Evolutionary conservation across 2,329 filamentous ascomycete species (phyloP), one percentile per base, ranked within the genome.

Genomic region (Stemphylium vesicarium): DNA sequence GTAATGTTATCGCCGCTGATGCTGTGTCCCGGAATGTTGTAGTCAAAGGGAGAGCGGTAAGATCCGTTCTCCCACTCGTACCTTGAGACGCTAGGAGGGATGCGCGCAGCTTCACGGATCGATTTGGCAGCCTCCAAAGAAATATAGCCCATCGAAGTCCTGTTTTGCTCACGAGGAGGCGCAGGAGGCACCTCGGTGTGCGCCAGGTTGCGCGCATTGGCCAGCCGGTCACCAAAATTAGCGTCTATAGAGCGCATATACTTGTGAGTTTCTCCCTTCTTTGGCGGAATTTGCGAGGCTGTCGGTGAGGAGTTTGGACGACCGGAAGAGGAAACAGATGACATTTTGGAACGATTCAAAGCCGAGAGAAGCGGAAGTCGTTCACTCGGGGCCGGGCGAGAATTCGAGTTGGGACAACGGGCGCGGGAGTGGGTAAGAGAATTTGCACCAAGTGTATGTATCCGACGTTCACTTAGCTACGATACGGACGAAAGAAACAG

Each of bases 141-240:
- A 12, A 44, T 9, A 2, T 33, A 37, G 3, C 13, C 40, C 20
- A 31, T 32, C 11, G 12, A 20, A 2, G 16, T 31, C 16, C 16
- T 44, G 4, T 15, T 9, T 11, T 44, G 16, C 24, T 38, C 9
- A n/a, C 26, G 41, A 32, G 36, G 12, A 16, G 32, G 48, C 15
- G 33, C 5, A 50, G 26, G 45, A 20, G 42, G 38, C 5, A 38
- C 50, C n/a, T 52, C 35, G 5, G 40, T 26, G 15, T 51, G 57
- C 13, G 24, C 36, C 13, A 51, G 31, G 13, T 51, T 49, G 18
- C 57, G 59, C 5, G 54, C 59, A 13, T 49, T 32, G 4, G 54
- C 51, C 7, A 60, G 45, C 15, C 51, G 53, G 39, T 43, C 16
- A 4, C 59, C 54, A 32, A 58, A 53, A 9, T 13, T 48, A 4